A percentile compares a stretch with the other conserved stretches of the same genome.
Conservation (phyloP, 495 filamentous ascomycete genomes). For the Parathielavia hyrcaniae region DNA sequence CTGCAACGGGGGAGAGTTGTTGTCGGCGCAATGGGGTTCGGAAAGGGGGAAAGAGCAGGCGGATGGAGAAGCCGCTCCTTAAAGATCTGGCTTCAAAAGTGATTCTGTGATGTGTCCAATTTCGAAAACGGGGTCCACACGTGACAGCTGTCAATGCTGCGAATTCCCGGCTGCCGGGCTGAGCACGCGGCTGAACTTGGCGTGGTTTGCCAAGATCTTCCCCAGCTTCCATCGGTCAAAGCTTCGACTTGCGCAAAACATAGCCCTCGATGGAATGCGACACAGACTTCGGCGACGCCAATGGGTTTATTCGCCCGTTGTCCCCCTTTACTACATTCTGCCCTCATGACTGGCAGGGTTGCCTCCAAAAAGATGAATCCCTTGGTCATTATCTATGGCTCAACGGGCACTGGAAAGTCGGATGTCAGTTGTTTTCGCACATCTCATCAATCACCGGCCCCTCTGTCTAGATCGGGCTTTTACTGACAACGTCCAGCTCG, state of each 20-base stretch:
- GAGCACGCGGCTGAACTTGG: not conserved
- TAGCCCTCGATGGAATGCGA: slow-evolving; percentile 2
- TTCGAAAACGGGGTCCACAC: slow-evolving; percentile 40
- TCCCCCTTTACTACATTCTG: not conserved
- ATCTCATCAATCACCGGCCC: not conserved
- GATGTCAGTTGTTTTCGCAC: slow-evolving; percentile 52
- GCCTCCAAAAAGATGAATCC: slow-evolving; percentile 40
- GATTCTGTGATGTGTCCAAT: slow-evolving; percentile 50
- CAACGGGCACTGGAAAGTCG: slow-evolving; percentile 97
- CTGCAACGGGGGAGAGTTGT: slow-evolving; percentile 30
- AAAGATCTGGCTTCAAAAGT: slow-evolving; percentile 48
- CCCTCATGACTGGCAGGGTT: not conserved
- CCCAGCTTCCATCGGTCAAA: slow-evolving; percentile 6
- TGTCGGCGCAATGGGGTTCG: slow-evolving; percentile 35
- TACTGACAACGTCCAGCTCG: slow-evolving; percentile 59
- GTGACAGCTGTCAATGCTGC: slow-evolving; percentile 24
- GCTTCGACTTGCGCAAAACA: not conserved
- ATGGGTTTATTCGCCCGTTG: slow-evolving; percentile 14
- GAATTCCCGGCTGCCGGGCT: not conserved
- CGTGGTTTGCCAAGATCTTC: slow-evolving; percentile 6
- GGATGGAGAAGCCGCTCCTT: slow-evolving; percentile 34
- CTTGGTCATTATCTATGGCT: slow-evolving; percentile 78
- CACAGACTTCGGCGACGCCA: not conserved
- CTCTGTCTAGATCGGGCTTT: slow-evolving; percentile 8
- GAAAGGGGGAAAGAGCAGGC: slow-evolving; percentile 33